These are phyloP conservation scores for Ganoderma meredithae DNA, from an alignment of 1,284 basidiomycete species.

Conservation along the genomic window DNA sequence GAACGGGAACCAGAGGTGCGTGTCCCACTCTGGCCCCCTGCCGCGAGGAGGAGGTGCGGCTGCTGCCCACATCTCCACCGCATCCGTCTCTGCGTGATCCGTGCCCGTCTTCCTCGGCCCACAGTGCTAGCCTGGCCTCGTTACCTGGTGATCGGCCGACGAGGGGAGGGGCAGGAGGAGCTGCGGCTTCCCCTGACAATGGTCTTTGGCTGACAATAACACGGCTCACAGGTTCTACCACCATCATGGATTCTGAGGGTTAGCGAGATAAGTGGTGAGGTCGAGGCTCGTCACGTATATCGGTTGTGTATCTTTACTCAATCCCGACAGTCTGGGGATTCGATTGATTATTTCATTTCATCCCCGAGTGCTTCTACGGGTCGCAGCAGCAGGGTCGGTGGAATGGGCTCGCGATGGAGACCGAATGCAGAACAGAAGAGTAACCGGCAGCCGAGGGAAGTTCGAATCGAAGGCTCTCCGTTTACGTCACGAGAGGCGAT, in stretches of 20 bases:
- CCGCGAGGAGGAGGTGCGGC: neutral
- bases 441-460: neutral
- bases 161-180: neutral
- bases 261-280: neutral
- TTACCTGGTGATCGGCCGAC: neutral
- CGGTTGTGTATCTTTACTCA: conserved; percentile 4
- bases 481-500: conserved; percentile 3
- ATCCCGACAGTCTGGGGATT: neutral
- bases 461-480: neutral
- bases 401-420: neutral
- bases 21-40: neutral
- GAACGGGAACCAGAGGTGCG: conserved; percentile 62
- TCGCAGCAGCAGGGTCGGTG: neutral
- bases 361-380: neutral
- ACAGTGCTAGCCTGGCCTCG: neutral
- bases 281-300: neutral
- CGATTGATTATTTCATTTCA: neutral
- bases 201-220: neutral
- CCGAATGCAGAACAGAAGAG: neutral
- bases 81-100: neutral
- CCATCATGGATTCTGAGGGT: conserved; percentile 31
- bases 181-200: neutral
- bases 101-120: neutral
- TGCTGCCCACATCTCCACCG: neutral
- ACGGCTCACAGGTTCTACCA: conserved; percentile 33